Base-by-base conservation (phyloP, 306 rosid species). In the Begonia loranthoides region DNA sequence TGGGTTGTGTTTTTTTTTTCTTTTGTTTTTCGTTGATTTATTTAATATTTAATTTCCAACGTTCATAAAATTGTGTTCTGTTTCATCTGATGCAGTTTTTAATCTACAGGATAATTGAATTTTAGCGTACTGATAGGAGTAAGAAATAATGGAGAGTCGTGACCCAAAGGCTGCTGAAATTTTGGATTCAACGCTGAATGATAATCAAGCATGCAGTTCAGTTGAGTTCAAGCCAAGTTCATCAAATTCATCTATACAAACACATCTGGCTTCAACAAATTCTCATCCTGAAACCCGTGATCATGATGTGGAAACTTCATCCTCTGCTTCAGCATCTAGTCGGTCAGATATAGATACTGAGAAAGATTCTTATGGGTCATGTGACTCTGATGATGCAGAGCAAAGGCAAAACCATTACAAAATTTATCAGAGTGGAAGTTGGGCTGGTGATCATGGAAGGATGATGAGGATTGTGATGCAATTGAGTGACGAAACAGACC, bases 331-430 rank as follows among this genome's bases (percentile, higher is more conserved):
- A 1, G 87, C 83, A 21, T 81, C 93, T 48, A 81, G 88, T 59
- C 81, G 61, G 40, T 84, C 95, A 0, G 99, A 90, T 50, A 94
- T 87, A 49, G 95, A 90, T 28, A 83, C 61, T 4, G 95, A 86
- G 61, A 82, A 68, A 77, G 94, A 90, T 70, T 85, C 90, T 4
- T 85, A 85, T 60, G 95, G 87, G 41, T 90, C 97, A 16, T 90
- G 94, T 70, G 99, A 87, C 68, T 87, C 95, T 9, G 94, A 83
- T 69, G 96, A 92, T 61, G 80, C 77, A 53, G 95, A 78, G 38
- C 92, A 74, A 10, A 79, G 78, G 46, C 78, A 83, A 52, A 66
- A 55, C 62, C 66, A 81, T 57, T 83, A 85, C 51, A 69, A 71
- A 3, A 79, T 79, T 49, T 80, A 73, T 73, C 93, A 87, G 64